Evolutionary conservation across 2,329 filamentous ascomycete species (phyloP).

Genomic region (Chalara sp.): DNA sequence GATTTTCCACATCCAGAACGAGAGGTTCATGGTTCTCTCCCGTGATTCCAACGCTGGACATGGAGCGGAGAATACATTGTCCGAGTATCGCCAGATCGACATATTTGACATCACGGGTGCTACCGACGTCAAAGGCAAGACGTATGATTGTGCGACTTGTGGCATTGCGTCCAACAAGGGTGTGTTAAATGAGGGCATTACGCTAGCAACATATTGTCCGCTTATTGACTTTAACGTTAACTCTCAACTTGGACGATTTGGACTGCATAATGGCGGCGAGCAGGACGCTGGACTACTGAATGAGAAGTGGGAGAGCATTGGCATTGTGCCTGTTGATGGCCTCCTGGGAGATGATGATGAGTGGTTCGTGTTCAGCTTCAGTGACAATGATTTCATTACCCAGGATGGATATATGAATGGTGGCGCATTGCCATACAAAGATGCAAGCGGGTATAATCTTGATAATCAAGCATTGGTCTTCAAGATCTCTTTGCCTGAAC

Average conservation of each 20-base stretch:
- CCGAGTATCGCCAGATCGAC: constrained; percentile 62
- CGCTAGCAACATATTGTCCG: constrained; percentile 53
- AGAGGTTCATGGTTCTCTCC: constrained; percentile 60
- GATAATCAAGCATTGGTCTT: constrained; percentile 56
- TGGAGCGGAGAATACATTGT: constrained; percentile 44
- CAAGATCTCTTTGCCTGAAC: constrained; percentile 22
- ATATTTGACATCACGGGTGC: constrained; percentile 57
- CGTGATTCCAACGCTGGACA: constrained; percentile 56
- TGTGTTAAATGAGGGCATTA: constrained; percentile 45
- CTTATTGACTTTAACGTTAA: constrained; percentile 66
- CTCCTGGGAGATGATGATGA: constrained; percentile 42
- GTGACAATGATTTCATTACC: constrained; percentile 71
- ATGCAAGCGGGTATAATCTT: constrained; percentile 47
- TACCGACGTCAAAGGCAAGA: constrained; percentile 49
- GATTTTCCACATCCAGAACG: constrained; percentile 54
- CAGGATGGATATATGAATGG: constrained; percentile 54
- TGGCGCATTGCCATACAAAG: constrained; percentile 45
- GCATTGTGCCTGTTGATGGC: constrained; percentile 51
- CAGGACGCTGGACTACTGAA: constrained; percentile 56
- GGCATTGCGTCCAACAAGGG: constrained; percentile 37
- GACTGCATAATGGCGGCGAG: constrained; percentile 59
- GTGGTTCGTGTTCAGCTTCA: constrained; percentile 61
- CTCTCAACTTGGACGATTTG: constrained; percentile 55
- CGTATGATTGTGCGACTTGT: constrained; percentile 32
- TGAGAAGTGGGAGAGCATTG: constrained; percentile 72